Evolutionary conservation across 2,329 filamentous ascomycete genomes (phyloP), one percentile per base, ranked within the genome.

Genomic region (Penicillium sp.): DNA sequence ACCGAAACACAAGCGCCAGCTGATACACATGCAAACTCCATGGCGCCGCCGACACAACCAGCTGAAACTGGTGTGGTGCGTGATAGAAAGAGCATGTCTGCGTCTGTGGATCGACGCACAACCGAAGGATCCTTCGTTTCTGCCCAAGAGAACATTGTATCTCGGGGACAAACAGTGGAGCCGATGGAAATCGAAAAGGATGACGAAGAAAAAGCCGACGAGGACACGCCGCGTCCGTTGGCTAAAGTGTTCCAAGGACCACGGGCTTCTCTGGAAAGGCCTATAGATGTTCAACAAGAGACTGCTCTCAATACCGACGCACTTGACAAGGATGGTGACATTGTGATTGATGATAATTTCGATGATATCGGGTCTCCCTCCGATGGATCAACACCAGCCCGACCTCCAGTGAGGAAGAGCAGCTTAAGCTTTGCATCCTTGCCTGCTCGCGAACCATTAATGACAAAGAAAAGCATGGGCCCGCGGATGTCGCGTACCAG

Each of bases 371-470:
- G 72, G 43, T 78, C 77, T 18, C 75, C 77, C 18, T 80, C 77
- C 1, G 76, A 78, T 58, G 71, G 67, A 7, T 78, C 76, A 28
- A 78, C 75, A 16, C 77, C 77, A 6, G 75, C 74, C 52, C 66
- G 90, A 63, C 88, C 88, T 1, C 79, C 90, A 28, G 83, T 95
- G 63, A 87, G 93, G 59, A 59, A 97, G 79, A 96, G 92, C 74
- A 97, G 93, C 70, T 81, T 99, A 59, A 96, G 89, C 58, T 97
- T 99, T 74, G 91, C 94, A 38, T 91, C 94, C 18, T 79, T 99
- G 12, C 94, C 94, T 28, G 92, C 93, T 2, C 84, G 94, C 60
- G 93, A 97, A 67, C 93, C 93, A 35, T 78, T 97, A 52, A 85
- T 86, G 30, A 84, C 83, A 16, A 95, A 95, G 71, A 93, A 92